Base-by-base conservation (phyloP, 129 eudicot species). In the Tagetes patula region DNA sequence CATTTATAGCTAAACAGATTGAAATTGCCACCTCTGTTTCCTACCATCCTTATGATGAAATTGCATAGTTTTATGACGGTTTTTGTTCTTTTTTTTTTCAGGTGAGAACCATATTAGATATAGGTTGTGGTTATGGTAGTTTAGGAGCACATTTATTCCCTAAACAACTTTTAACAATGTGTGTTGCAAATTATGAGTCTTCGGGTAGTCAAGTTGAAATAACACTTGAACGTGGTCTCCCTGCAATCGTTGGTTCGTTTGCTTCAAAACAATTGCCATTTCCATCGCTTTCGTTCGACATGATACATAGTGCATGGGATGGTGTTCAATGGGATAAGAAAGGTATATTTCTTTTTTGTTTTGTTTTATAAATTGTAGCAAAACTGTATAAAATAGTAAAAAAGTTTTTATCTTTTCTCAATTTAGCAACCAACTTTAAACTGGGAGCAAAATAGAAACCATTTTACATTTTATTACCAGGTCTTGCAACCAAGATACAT, bases 191-290 rank as follows among this genome's bases (percentile, higher is more conserved):
- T 72, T 94, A 87, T 62, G 99, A 94, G 86, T 85, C 88, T 83
- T 94, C 99, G 8, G 96, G 96, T 48, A 94, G 99, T 90, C 99
- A 94, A 85, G 97, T 90, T 50, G 91, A 94, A 80, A 85, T 94
- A 72, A 86, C 99, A 33, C 91, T 88, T 32, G 99, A 94, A 80
- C 86, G 99, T 76, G 99, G 99, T 67, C 94, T 94, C 55, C 99
- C 99, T 10, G 99, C 97, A 47, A 94, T 94, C 87, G 84, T 94
- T 59, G 94, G 88, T 74, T 94, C 99, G 12, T 84, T 94, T 73
- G 76, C 81, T 75, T 81, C 93, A 33, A 88, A 86, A 75, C 93
- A 90, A 80, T 80, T 94, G 62, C 99, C 99, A 30, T 88, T 82
- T 82, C 91, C 99, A 11, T 88, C 97, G 34, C 93, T 94, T 65